Evolutionary conservation across 148 eudicot species (phyloP).

Genomic region (Linanthus parryae): DNA sequence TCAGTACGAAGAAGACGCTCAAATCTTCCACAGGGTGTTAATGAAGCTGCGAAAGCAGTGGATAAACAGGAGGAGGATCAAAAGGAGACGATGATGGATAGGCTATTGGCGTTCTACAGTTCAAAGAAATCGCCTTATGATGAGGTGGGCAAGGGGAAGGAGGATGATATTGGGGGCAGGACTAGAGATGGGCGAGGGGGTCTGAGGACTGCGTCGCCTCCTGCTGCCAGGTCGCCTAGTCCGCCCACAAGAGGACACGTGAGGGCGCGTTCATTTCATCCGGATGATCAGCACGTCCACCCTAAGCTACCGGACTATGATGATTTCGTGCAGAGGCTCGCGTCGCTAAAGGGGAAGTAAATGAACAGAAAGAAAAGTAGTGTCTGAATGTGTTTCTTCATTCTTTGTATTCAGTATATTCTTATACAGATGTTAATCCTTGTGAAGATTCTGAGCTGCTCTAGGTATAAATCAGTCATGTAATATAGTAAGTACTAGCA

Average conservation of each 20-base stretch:
- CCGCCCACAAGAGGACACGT: conserved; percentile 4
- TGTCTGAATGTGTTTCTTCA: no score
- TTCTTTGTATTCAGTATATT: no score
- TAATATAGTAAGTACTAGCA: no score
- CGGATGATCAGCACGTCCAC: neutral
- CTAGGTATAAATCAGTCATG: no score
- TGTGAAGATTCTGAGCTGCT: no score
- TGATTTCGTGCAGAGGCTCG: conserved; percentile 7
- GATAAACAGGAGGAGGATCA: conserved; percentile 11
- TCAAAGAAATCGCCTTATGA: conserved; percentile 8
- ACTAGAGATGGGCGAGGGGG: no score
- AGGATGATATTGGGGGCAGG: no score
- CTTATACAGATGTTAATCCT: no score
- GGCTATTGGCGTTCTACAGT: conserved; percentile 20
- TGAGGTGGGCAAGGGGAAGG: conserved; percentile 1
- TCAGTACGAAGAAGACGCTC: conserved; percentile 53
- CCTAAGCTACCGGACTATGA: conserved; percentile 6
- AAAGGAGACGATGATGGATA: conserved; percentile 21
- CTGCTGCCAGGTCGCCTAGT: no score
- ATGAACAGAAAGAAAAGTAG: no score
- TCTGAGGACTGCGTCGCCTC: no score
- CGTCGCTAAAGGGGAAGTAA: conserved; percentile 1
- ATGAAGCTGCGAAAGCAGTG: conserved; percentile 1
- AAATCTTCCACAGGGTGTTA: conserved; percentile 19
- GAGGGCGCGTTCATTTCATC: neutral